A percentile compares a stretch with the other conserved stretches of the same genome.
These are phyloP conservation scores for Penicillium mononematosum DNA, from an alignment of 495 filamentous ascomycete species.

Conservation along the genomic window DNA sequence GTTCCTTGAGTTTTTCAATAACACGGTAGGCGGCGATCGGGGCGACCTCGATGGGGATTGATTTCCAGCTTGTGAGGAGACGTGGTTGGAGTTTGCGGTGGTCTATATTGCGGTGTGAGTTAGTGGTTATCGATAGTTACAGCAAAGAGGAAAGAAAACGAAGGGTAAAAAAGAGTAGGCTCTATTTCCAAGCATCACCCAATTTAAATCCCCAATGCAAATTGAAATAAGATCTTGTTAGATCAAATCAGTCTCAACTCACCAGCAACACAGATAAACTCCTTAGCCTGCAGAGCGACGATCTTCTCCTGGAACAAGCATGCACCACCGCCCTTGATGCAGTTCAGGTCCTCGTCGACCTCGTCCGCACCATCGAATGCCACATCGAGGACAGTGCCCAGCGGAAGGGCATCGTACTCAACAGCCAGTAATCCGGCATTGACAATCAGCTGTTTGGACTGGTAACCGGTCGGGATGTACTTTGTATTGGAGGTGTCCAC, in stretches of 20 bases:
- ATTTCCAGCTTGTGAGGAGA: constrained; percentile 76
- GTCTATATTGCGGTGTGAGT: constrained; percentile 48
- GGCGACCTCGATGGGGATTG: constrained; percentile 89
- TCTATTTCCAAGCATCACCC: neutral
- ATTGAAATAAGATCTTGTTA: neutral
- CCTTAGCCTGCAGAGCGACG: constrained; percentile 77
- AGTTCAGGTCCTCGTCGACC: constrained; percentile 91
- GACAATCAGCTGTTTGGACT: constrained; percentile 79
- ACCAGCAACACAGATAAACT: constrained; percentile 94
- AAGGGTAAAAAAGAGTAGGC: neutral
- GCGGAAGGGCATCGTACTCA: constrained; percentile 69
- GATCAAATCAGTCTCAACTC: constrained; percentile 17
- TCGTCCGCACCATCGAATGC: constrained; percentile 96
- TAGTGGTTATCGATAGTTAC: neutral
- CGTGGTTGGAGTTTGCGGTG: constrained; percentile 79
- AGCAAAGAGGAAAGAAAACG: neutral
- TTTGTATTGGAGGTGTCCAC: constrained; percentile 59
- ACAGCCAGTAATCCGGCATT: constrained; percentile 72
- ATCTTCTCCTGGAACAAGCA: constrained; percentile 98
- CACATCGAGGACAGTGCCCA: constrained; percentile 66
- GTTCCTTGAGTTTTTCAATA: constrained; percentile 58
- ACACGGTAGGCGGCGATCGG: constrained; percentile 76
- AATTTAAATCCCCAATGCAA: neutral
- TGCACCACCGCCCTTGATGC: constrained; percentile 95
- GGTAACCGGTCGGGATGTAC: constrained; percentile 91